These are phyloP conservation scores for Rubia peregrina DNA, from an alignment of 305 asterid genomes.

Conservation along the genomic window DNA sequence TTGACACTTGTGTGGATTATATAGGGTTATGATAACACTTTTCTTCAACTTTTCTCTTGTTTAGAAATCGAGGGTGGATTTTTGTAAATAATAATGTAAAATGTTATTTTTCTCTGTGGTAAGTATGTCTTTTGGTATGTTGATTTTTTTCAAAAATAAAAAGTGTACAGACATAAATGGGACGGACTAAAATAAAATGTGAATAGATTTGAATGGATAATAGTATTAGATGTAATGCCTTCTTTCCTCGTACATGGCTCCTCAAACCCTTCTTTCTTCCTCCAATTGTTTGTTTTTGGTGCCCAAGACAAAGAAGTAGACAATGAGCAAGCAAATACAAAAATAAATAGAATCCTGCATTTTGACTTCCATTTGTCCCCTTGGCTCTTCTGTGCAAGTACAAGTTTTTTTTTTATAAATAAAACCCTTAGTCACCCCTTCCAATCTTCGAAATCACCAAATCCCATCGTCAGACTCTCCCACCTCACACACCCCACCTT, in stretches of 20 bases:
- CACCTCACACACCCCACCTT: constrained; percentile 7
- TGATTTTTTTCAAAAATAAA: no score
- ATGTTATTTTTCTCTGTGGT: no score
- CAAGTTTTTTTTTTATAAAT: neutral
- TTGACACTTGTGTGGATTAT: no score
- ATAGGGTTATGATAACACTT: no score
- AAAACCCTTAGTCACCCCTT: constrained; percentile 10
- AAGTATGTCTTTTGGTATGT: no score
- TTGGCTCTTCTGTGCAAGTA: neutral
- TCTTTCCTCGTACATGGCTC: neutral
- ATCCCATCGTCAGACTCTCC: constrained; percentile 20
- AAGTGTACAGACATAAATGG: no score
- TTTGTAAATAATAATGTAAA: no score
- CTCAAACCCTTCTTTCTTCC: neutral
- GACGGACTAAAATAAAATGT: no score
- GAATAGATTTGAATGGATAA: no score
- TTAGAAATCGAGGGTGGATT: no score
- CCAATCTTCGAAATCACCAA: neutral
- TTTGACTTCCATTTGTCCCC: constrained; percentile 12
- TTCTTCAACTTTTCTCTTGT: no score
- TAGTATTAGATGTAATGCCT: neutral
- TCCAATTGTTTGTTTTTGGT: neutral
- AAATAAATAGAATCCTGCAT: constrained; percentile 3
- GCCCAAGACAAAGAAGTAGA: neutral
- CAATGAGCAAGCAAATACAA: neutral